These are phyloP conservation scores for Malbranchea cinnamomea DNA, from an alignment of 2,329 filamentous ascomycete species.

Conservation along the genomic window DNA sequence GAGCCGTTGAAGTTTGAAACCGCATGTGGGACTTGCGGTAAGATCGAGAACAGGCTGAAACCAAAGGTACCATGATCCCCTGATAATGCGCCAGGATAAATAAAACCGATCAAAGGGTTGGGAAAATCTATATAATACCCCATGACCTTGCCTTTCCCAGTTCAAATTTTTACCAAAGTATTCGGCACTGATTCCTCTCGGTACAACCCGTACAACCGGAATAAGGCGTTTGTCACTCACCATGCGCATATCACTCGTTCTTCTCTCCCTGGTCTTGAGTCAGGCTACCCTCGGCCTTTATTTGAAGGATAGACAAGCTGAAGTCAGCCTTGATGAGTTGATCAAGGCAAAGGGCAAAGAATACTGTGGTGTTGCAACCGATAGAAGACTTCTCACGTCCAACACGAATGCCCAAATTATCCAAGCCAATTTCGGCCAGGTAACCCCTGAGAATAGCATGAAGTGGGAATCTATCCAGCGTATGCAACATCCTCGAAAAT, in stretches of 20 bases:
- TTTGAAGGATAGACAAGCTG: slow-evolving; percentile 8
- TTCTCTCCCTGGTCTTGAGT: slow-evolving; percentile 7
- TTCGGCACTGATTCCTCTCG: no score
- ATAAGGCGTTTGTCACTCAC: neutral
- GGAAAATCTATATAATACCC: no score
- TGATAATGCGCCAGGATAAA: no score
- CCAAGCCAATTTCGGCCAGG: slow-evolving; percentile 45
- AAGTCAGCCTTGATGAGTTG: slow-evolving; percentile 36
- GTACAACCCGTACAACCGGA: no score
- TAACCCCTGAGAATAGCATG: slow-evolving; percentile 56
- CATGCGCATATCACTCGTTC: neutral
- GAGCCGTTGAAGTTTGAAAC: no score
- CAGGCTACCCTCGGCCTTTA: slow-evolving; percentile 1
- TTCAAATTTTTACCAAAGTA: no score
- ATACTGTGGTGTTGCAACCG: slow-evolving; percentile 47
- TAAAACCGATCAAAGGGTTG: no score
- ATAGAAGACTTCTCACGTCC: slow-evolving; percentile 37
- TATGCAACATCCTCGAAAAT: slow-evolving; percentile 3
- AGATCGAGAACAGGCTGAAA: no score
- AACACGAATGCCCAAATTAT: slow-evolving; percentile 42
- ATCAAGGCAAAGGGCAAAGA: slow-evolving; percentile 50
- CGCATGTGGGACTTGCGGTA: no score
- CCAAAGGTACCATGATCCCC: no score
- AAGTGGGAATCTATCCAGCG: slow-evolving; percentile 49
- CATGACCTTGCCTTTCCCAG: no score